Evolutionary conservation across 176 grass and related monocot genomes (phyloP).

Genomic region (Pontederia paniculata): DNA sequence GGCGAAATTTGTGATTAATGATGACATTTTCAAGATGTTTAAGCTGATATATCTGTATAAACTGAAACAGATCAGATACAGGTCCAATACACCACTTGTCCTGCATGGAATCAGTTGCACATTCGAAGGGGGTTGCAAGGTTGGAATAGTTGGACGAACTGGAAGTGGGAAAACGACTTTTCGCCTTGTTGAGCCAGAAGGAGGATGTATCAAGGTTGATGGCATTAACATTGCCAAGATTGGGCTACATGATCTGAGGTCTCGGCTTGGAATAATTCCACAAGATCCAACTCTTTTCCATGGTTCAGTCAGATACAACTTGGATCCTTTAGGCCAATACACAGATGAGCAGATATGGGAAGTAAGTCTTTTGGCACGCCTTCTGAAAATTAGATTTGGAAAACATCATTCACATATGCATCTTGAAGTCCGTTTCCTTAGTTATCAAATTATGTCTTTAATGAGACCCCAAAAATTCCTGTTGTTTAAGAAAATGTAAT

Average conservation of each 20-base stretch:
- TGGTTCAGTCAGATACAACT: too few species aligned
- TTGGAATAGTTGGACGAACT: too few species aligned
- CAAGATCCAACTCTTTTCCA: too few species aligned
- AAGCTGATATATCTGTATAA: slow-evolving; percentile 1
- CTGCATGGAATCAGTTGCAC: slow-evolving; percentile 67
- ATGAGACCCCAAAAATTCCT: too few species aligned
- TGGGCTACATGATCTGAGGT: slow-evolving; percentile 84
- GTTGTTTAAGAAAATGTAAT: too few species aligned
- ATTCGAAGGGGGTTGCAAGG: slow-evolving; percentile 86
- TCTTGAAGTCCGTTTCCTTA: not conserved
- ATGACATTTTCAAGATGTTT: too few species aligned
- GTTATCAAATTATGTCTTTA: too few species aligned
- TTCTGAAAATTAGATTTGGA: slow-evolving; percentile 2
- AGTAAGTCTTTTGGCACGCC: slow-evolving; percentile 26
- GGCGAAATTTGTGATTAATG: too few species aligned
- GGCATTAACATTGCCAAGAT: slow-evolving; percentile 44
- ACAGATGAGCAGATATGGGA: too few species aligned
- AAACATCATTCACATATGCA: not conserved
- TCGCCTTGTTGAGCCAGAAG: slow-evolving; percentile 82
- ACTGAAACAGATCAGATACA: slow-evolving; percentile 62
- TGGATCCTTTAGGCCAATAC: too few species aligned
- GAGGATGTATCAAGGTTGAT: slow-evolving; percentile 68
- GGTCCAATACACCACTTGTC: slow-evolving; percentile 51
- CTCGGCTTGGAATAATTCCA: too few species aligned
- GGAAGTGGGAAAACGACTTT: slow-evolving; percentile 97